These are phyloP conservation scores for Pseudotsuga menziesii DNA, from an alignment of 75 land plant species.

Conservation along the genomic window DNA sequence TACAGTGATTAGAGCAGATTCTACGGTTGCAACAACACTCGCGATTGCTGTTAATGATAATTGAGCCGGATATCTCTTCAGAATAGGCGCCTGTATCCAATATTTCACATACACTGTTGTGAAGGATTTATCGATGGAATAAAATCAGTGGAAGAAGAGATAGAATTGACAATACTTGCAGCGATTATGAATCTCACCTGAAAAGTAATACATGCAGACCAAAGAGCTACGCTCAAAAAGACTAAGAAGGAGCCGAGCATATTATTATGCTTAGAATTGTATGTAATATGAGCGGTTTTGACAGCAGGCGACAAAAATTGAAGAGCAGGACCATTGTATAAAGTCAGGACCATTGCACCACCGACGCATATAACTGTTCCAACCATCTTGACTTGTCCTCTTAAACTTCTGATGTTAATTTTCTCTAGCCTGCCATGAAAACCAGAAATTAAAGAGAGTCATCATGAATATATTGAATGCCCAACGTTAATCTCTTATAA, in stretches of 20 bases:
- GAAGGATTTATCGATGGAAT: too few species aligned
- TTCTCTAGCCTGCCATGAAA: slow-evolving; percentile 32
- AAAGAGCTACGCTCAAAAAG: not conserved
- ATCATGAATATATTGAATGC: too few species aligned
- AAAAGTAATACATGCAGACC: slow-evolving; percentile 2
- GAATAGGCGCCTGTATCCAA: slow-evolving; percentile 29
- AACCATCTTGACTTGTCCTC: slow-evolving; percentile 23
- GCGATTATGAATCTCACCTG: too few species aligned
- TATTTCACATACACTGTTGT: too few species aligned
- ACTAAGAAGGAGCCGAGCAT: not conserved
- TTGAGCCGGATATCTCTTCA: slow-evolving; percentile 46
- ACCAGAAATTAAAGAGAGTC: too few species aligned
- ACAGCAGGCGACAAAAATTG: not conserved
- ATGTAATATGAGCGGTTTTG: not conserved
- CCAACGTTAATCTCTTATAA: too few species aligned
- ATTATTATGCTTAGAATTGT: slow-evolving; percentile 17
- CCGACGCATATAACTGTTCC: slow-evolving; percentile 9
- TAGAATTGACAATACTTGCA: too few species aligned
- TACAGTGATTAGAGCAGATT: slow-evolving; percentile 39
- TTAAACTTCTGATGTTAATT: slow-evolving; percentile 16
- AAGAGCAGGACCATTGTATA: slow-evolving; percentile 19
- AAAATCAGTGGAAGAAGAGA: not conserved
- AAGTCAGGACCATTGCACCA: slow-evolving; percentile 27
- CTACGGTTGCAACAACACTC: slow-evolving; percentile 6
- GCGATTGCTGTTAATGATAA: not conserved